Base-by-base conservation (phyloP, 2,329 filamentous ascomycete species). In the Aureobasidium sp. region DNA sequence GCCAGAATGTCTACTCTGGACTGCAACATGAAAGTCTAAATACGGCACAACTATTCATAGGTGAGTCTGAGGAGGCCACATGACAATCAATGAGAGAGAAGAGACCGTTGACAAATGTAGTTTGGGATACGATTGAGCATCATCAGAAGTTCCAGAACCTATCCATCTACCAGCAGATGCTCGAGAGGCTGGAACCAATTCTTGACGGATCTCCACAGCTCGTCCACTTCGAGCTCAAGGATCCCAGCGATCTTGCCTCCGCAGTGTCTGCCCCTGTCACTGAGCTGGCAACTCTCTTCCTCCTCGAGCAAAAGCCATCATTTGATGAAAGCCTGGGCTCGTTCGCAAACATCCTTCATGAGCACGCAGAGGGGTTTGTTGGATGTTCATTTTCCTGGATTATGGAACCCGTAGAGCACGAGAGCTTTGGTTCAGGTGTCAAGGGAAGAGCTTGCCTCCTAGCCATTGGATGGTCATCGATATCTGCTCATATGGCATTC, bases 381-480 rank as follows among this genome's bases (percentile, higher is more conserved):
- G 69, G 72, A 53, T 9, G 68, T 58, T 62, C 71, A 67, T 70
- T 68, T 42, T 68, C 73, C 62, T 71, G 79, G 77, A 67, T 70
- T 64, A 41, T 76, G 2, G 74, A 76, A 57, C 64, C 67, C 7
- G 62, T 64, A 29, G 49, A 67, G 63, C 60, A 64, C 48, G 63
- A 65, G 62, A 63, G 59, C 25, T 52, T 67, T 64, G 9, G 57
- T 48, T 47, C 61, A 34, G 72, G 73, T 4, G 70, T 72, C 3
- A 72, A 71, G 3, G 79, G 76, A 12, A 74, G 75, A 61, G 69
- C 77, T 61, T 76, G 76, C 66, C 66, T 79, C 4, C 63, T 76
- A n/a, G 73, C 74, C 20, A 71, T 82, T 60, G 82, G 81, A 5
- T 85, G 82, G 82, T 71, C 77, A 56, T 79, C 73, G 66, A 72